Evolutionary conservation across 371 early-diverging fungal species (phyloP).

Genomic region (Smittium mucronatum): DNA sequence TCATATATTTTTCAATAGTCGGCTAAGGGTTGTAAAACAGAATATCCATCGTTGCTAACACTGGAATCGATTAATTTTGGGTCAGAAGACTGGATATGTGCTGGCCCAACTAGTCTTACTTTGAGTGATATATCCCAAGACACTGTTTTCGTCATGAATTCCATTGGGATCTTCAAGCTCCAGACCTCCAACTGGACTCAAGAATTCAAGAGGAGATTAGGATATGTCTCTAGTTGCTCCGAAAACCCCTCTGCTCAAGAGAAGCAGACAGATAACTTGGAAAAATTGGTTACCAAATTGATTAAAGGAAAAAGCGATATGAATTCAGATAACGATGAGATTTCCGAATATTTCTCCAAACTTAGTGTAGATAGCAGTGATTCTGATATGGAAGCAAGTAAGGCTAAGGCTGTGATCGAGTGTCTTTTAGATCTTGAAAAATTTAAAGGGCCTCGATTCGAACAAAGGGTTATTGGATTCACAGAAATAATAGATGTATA

Average conservation of each 20-base stretch:
- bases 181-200: not conserved
- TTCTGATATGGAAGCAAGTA: not conserved
- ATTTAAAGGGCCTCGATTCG: too few relatives aligned
- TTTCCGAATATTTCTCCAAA: not conserved
- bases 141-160: not conserved
- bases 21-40: not conserved
- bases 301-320: not conserved
- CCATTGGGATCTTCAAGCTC: not conserved
- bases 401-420: not conserved
- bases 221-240: not conserved
- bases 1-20: not conserved
- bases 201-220: not conserved
- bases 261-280: not conserved
- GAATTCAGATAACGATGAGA: not conserved
- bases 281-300: not conserved
- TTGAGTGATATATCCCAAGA: not conserved
- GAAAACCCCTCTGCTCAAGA: not conserved
- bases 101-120: not conserved
- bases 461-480: slow-evolving; percentile 18
- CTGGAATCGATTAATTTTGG: slow-evolving; percentile 8
- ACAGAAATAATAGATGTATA: slow-evolving; percentile 27
- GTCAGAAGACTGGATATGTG: not conserved
- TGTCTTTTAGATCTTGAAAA: not conserved
- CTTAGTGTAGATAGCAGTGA: not conserved
- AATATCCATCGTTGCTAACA: not conserved